These are phyloP conservation scores for Geotrichum restrictum DNA, from an alignment of 1,139 yeast species.

Conservation along the genomic window DNA sequence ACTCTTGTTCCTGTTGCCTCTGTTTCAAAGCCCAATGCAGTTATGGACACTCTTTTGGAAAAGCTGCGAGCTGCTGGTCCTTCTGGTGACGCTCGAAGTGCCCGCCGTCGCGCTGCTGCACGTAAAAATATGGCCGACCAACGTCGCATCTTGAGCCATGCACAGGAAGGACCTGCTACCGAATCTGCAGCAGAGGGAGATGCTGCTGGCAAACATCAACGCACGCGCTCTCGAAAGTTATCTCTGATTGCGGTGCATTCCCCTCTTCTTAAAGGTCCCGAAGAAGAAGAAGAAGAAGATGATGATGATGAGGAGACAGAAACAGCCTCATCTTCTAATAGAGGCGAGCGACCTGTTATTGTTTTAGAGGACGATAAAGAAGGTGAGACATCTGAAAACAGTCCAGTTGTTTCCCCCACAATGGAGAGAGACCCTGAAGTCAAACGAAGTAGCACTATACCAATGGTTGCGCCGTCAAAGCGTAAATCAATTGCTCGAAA, in stretches of 20 bases:
- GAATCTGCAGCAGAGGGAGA: neutral
- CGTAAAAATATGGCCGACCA: conserved; percentile 41
- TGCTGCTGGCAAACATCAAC: neutral
- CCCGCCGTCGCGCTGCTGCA: conserved; percentile 76
- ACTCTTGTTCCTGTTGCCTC: conserved; percentile 21
- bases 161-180: conserved; percentile 8
- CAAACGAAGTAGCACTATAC: neutral
- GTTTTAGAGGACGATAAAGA: neutral
- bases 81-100: conserved; percentile 69
- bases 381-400: neutral
- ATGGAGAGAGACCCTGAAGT: neutral
- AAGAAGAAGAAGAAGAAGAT: neutral
- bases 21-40: conserved; percentile 35
- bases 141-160: conserved; percentile 22
- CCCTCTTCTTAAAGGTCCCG: neutral
- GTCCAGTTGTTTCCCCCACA: neutral
- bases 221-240: neutral
- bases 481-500: conserved; percentile 4
- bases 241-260: conserved; percentile 1
- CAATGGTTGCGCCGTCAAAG: neutral
- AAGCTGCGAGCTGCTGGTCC: conserved; percentile 71
- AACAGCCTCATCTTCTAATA: neutral
- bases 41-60: conserved; percentile 71
- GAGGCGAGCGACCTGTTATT: neutral
- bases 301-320: too few relatives aligned